Conservation (phyloP, 2,329 filamentous ascomycete genomes). For the Sphaerulina populicola region DNA sequence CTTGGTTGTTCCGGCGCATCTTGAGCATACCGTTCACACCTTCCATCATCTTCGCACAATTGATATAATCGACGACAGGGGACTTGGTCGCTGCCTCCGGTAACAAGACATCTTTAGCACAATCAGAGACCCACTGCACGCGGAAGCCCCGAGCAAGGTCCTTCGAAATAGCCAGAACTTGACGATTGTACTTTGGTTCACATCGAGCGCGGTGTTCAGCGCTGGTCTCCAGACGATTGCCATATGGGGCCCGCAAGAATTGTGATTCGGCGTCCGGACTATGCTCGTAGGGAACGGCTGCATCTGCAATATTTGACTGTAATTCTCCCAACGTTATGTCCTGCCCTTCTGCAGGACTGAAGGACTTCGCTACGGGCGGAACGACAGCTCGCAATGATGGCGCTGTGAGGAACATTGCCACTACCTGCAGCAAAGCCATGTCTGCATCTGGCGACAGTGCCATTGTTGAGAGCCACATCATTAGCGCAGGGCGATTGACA, state of each 20-base stretch:
- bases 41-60: not conserved
- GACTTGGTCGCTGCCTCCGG: not conserved
- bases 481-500: constrained; percentile 8
- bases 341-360: not conserved
- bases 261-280: constrained; percentile 3
- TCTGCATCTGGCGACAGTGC: constrained; percentile 37
- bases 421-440: constrained; percentile 36
- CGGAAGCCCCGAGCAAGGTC: not conserved
- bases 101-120: too few species aligned
- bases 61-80: constrained; percentile 2
- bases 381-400: not conserved
- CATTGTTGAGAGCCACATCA: constrained; percentile 33
- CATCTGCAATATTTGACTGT: not conserved
- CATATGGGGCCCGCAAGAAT: too few species aligned
- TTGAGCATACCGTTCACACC: not conserved
- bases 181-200: too few species aligned
- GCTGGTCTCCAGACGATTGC: too few species aligned
- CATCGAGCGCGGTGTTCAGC: too few species aligned
- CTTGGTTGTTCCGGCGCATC: not conserved
- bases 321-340: not conserved
- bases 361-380: constrained; percentile 1
- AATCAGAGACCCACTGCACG: not conserved
- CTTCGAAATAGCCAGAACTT: not conserved
- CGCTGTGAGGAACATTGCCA: constrained; percentile 26
- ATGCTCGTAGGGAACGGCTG: not conserved